Evolutionary conservation across 169 alveolate species (phyloP).

Genomic region (Cryptosporidium baileyi): DNA sequence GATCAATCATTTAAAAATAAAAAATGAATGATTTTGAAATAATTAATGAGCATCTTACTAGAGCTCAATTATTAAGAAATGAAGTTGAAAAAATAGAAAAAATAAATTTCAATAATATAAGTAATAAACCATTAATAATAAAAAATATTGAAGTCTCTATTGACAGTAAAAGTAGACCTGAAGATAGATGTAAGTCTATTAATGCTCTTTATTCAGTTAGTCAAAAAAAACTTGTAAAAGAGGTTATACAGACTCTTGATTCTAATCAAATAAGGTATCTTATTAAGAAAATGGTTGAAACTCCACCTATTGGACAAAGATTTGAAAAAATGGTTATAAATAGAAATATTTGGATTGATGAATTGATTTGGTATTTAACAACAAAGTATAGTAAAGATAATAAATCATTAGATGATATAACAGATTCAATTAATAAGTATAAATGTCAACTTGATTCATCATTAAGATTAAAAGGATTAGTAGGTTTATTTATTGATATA

Average conservation of each 20-base stretch:
- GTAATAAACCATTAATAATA: neutral
- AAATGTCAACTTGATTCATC: conserved; percentile 3
- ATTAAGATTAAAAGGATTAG: conserved; percentile 6
- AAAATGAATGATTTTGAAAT: conserved; percentile 42
- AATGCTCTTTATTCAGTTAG: conserved; percentile 9
- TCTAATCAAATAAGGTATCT: neutral
- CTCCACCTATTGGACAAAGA: conserved; percentile 37
- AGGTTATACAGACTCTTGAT: neutral
- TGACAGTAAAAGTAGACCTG: neutral
- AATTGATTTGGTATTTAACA: conserved; percentile 28
- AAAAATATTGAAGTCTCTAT: conserved; percentile 9
- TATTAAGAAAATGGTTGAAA: neutral
- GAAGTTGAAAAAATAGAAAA: conserved; percentile 22
- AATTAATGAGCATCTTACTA: neutral
- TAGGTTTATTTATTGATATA: neutral
- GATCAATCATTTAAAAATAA: neutral
- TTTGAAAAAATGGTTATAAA: conserved; percentile 8
- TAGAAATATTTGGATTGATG: conserved; percentile 51
- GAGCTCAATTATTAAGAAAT: neutral
- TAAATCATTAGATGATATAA: neutral
- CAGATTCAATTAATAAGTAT: neutral
- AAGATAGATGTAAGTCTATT: conserved; percentile 11
- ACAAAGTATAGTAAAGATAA: neutral
- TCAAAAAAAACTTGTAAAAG: conserved; percentile 18
- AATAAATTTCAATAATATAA: neutral